A percentile compares a stretch with the other conserved stretches of the same genome.
These are phyloP conservation scores for Metarhizium robertsii DNA, from an alignment of 2,329 filamentous ascomycete species.

Conservation along the genomic window DNA sequence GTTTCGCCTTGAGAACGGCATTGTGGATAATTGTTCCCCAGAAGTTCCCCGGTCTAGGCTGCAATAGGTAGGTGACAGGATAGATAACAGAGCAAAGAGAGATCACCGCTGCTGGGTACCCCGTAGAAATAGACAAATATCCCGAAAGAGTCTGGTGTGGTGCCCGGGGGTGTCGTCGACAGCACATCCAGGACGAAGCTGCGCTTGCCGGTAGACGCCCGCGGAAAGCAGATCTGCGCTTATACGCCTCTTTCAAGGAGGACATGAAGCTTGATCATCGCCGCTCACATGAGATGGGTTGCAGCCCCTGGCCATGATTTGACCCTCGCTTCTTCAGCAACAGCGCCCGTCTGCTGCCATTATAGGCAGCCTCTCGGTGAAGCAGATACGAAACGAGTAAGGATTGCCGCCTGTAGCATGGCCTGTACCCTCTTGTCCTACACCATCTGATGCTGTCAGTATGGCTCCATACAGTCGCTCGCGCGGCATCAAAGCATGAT, in stretches of 20 bases:
- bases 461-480: neutral
- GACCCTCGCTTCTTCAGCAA: neutral
- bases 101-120: neutral
- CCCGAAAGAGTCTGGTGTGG: no score
- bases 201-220: neutral
- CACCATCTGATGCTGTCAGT: neutral
- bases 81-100: neutral
- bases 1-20: no score
- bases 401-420: no score
- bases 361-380: neutral
- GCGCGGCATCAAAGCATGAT: neutral
- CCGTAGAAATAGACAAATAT: no score
- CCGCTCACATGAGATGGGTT: slow-evolving; percentile 6
- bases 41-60: slow-evolving; percentile 7
- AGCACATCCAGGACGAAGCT: neutral
- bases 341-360: neutral
- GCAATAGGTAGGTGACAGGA: slow-evolving; percentile 9
- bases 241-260: slow-evolving; percentile 6
- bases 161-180: neutral
- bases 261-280: slow-evolving; percentile 8
- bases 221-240: slow-evolving; percentile 5
- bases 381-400: neutral
- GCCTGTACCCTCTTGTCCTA: neutral
- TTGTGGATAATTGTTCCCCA: neutral
- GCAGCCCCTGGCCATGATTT: neutral